Percentiles rank a stretch among this genome's conserved stretches.
Conservation (phyloP, 305 asterid species). For the Fraxinus dipetala region DNA sequence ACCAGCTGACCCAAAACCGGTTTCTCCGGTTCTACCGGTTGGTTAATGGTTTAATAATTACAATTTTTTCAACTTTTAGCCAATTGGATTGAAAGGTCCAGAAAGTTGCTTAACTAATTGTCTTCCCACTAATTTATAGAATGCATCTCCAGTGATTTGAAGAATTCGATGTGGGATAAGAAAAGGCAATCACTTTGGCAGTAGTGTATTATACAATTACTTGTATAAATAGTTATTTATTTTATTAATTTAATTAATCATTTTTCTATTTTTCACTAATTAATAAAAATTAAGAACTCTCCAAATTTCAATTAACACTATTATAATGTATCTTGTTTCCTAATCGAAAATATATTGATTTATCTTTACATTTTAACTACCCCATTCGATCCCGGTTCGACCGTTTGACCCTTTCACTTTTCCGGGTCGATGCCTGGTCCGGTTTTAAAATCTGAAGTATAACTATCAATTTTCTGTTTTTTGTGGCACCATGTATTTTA, state of each 20-base stretch:
- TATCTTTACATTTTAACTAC: background rate
- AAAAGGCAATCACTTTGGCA: background rate
- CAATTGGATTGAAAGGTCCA: no score
- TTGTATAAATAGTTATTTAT: background rate
- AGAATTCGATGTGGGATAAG: background rate
- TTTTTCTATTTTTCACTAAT: background rate
- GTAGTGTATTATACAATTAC: background rate
- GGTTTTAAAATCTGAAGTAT: background rate
- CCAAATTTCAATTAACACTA: background rate
- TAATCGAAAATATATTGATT: background rate
- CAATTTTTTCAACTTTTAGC: no score
- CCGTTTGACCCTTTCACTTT: background rate
- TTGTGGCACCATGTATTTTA: conserved; percentile 20
- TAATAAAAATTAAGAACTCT: background rate
- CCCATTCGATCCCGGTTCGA: background rate
- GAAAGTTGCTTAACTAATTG: background rate
- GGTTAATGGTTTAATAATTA: no score
- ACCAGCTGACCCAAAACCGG: background rate
- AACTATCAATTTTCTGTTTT: background rate
- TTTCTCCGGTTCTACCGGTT: no score
- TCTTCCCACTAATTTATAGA: background rate
- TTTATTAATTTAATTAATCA: background rate
- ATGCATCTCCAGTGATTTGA: background rate
- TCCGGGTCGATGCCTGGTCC: background rate
- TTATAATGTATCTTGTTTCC: background rate